phyloP scores from a whole-genome alignment of 139 green algal genomes.

The Gonium pectorale region DNA sequence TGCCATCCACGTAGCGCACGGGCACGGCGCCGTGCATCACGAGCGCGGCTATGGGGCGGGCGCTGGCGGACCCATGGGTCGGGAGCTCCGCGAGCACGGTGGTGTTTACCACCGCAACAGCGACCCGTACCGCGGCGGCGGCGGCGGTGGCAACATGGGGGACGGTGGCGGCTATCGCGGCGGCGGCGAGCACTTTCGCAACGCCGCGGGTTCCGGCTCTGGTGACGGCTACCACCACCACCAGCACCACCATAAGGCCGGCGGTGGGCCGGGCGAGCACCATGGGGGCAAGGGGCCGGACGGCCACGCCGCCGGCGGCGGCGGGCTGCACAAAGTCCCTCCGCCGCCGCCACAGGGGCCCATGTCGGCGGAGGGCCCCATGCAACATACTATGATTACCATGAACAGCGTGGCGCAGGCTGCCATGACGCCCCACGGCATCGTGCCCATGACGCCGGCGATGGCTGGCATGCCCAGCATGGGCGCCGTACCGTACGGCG shows the following conservation, averaged over 20 bases:
- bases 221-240: constrained; percentile 39
- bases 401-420: not conserved
- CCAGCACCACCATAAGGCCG: not conserved
- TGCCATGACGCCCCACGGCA: not conserved
- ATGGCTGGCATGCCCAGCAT: constrained; percentile 2
- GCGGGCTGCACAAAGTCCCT: constrained; percentile 37
- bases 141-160: not conserved
- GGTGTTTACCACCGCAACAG: not conserved
- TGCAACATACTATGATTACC: not conserved
- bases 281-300: constrained; percentile 3
- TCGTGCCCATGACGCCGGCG: constrained; percentile 10
- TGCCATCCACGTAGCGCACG: not conserved
- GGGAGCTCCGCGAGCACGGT: constrained; percentile 19
- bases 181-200: constrained; percentile 6
- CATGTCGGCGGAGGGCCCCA: not conserved
- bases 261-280: not conserved
- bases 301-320: not conserved
- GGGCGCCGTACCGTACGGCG: constrained; percentile 8
- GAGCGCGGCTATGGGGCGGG: constrained; percentile 16
- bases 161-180: not conserved
- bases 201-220: not conserved
- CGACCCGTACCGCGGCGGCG: not conserved
- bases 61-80: not conserved
- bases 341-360: constrained; percentile 33
- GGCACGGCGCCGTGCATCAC: not conserved